Evolutionary conservation across 192 early-diverging fungal species (phyloP).

Genomic region (Gorgonomyces haynaldii): DNA sequence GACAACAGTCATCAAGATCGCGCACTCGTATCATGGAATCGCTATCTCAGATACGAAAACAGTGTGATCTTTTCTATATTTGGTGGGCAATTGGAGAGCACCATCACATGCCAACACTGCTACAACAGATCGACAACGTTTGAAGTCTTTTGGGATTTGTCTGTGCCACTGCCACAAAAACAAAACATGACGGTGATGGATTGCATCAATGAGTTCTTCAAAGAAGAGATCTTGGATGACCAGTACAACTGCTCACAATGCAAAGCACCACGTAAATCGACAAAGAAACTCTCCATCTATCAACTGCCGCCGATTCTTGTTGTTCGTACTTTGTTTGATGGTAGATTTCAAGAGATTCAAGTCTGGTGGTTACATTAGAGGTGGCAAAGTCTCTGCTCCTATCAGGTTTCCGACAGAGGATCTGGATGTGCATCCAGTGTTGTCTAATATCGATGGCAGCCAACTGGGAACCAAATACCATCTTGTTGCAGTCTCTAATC

Average conservation of each 20-base stretch:
- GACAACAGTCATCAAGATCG: constrained; percentile 28
- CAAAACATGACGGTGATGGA: constrained; percentile 13
- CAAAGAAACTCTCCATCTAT: constrained; percentile 27
- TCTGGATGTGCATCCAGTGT: not conserved
- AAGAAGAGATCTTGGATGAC: constrained; percentile 53
- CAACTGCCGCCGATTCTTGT: constrained; percentile 35
- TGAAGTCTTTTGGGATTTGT: constrained; percentile 50
- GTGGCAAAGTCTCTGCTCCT: not conserved
- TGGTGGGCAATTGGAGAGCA: constrained; percentile 40
- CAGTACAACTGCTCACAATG: constrained; percentile 61
- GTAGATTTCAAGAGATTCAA: constrained; percentile 11
- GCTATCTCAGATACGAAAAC: constrained; percentile 18
- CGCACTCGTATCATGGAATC: constrained; percentile 33
- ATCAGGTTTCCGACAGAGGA: not conserved
- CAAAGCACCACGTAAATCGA: constrained; percentile 17
- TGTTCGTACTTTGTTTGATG: constrained; percentile 26
- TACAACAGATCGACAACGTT: constrained; percentile 31
- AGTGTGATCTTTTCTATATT: constrained; percentile 39
- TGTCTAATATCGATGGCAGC: constrained; percentile 9
- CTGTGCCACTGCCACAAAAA: constrained; percentile 17
- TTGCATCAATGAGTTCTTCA: constrained; percentile 56
- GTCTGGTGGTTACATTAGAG: not conserved
- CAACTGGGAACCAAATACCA: constrained; percentile 47
- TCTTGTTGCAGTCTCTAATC: constrained; percentile 57
- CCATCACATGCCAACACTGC: constrained; percentile 32